Base-by-base conservation (phyloP, 352 stramenopile genomes). In the Pythium insidiosum region DNA sequence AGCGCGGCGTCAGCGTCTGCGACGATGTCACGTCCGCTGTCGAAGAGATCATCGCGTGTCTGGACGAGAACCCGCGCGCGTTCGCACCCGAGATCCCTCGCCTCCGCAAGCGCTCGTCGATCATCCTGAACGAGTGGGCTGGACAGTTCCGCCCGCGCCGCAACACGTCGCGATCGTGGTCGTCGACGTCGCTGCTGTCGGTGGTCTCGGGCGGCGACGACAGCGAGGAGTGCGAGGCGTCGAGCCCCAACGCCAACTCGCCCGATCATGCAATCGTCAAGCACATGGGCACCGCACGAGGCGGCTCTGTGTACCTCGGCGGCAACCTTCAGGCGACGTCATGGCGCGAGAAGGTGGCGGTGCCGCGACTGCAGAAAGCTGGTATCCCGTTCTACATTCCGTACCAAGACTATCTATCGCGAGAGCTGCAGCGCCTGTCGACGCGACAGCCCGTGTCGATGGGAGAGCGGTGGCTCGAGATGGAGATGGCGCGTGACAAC, bases 301-400 rank as follows among this genome's bases (percentile, higher is more conserved):
- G 69, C 11, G 69, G 73, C 1, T 82, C 64, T 0, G 74, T 93
- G 4, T 90, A 88, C 48, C 51, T 93, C 1, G 81, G 81, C 21
- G 81, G 81, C 9, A 88, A 88, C 46, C 61, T 90, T 19, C 63
- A 66, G 10, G 66, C 69, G 6, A 86, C 77, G 12, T 81, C 69
- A 1, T 93, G 81, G 81, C 66, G 81, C 38, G 69, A 89, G 42
- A 68, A 73, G 23, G 68, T 86, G 0, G 80, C 76, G 2, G 76
- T 93, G 22, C 81, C 77, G 19, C 45, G 82, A 40, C 63, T 90
- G 16, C 73, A 75, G n/a, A 67, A 68, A n/a, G 77, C 71, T 4
- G 68, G 73, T 0, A 75, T 93, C 33, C 64, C 71, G 35, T 84
- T 89, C 35, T 89, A 83, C 56, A 75, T 87, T 6, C 81, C 74